Percentiles rank a stretch among this genome's conserved stretches.
phyloP scores from a whole-genome alignment of 2,329 filamentous ascomycete genomes.

The Xenoacremonium recifei region DNA sequence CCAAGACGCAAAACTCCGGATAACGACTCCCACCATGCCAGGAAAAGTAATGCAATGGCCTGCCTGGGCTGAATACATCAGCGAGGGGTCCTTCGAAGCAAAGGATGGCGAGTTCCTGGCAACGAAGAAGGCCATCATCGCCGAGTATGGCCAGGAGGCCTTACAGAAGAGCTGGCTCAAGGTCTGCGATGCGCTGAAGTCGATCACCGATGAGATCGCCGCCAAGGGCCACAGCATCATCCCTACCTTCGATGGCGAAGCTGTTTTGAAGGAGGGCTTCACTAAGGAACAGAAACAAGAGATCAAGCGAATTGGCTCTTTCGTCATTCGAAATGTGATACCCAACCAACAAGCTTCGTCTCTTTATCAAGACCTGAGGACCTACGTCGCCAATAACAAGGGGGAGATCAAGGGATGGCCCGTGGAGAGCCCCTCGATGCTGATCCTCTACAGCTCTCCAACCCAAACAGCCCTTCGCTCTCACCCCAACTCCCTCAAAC shows the following conservation, averaged over 20 bases:
- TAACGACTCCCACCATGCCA: constrained; percentile 12
- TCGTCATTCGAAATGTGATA: constrained; percentile 20
- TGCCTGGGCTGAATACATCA: constrained; percentile 20
- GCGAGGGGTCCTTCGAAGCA: constrained; percentile 7
- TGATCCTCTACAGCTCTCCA: constrained; percentile 38
- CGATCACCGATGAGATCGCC: constrained; percentile 35
- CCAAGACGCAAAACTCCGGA: not conserved
- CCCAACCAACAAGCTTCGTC: constrained; percentile 18
- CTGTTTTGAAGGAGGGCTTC: constrained; percentile 23
- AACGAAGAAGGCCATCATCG: constrained; percentile 34
- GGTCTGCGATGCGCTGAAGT: constrained; percentile 34
- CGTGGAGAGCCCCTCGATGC: constrained; percentile 34
- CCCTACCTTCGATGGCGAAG: constrained; percentile 26
- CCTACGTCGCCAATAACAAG: constrained; percentile 33
- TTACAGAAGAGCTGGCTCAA: constrained; percentile 36
- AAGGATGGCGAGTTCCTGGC: constrained; percentile 23
- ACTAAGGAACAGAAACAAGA: constrained; percentile 20
- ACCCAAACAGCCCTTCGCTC: constrained; percentile 37
- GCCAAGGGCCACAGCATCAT: constrained; percentile 31
- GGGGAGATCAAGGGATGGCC: constrained; percentile 33
- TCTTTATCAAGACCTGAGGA: constrained; percentile 30
- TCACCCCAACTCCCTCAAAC: constrained; percentile 34
- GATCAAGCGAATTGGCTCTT: constrained; percentile 24
- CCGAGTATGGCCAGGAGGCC: constrained; percentile 34
- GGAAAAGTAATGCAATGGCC: constrained; percentile 19